A percentile compares a stretch with the other conserved stretches of the same genome.
phyloP scores from a whole-genome alignment of 2,329 filamentous ascomycete genomes.

The Penicillium digitatum region DNA sequence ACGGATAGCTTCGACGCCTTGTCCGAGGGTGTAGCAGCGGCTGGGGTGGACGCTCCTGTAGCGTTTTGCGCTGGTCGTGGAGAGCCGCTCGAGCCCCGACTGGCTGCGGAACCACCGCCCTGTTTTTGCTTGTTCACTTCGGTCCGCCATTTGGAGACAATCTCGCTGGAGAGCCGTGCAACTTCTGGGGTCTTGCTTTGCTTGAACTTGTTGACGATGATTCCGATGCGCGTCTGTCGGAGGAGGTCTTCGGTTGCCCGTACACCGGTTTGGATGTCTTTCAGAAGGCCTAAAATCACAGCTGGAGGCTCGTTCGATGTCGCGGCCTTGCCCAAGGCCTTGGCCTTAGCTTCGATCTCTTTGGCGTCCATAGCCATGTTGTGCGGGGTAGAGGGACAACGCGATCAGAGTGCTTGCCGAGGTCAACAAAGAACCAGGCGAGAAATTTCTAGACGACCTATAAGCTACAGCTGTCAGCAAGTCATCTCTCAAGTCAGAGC shows the following conservation, averaged over 20 bases:
- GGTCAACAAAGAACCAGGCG: background rate
- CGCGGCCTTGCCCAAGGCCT: slow-evolving; percentile 75
- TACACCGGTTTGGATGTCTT: slow-evolving; percentile 73
- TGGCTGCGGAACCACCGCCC: slow-evolving; percentile 37
- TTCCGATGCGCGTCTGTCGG: slow-evolving; percentile 84
- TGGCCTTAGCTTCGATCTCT: slow-evolving; percentile 72
- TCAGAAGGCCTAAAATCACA: slow-evolving; percentile 69
- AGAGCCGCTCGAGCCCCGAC: slow-evolving; percentile 38
- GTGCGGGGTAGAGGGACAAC: background rate
- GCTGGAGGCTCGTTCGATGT: slow-evolving; percentile 68
- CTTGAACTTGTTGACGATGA: slow-evolving; percentile 82
- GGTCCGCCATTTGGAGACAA: slow-evolving; percentile 66
- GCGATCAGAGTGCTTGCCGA: background rate
- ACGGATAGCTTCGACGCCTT: slow-evolving; percentile 53
- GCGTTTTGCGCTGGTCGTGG: slow-evolving; percentile 50
- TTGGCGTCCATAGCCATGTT: slow-evolving; percentile 66
- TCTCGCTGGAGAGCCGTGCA: slow-evolving; percentile 69
- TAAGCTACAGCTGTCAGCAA: background rate
- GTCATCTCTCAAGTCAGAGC: background rate
- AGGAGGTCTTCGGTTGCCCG: slow-evolving; percentile 84
- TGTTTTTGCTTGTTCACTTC: slow-evolving; percentile 50
- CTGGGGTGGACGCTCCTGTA: slow-evolving; percentile 48
- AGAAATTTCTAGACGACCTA: background rate
- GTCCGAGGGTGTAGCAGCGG: slow-evolving; percentile 44
- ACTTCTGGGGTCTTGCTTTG: slow-evolving; percentile 71